Evolutionary conservation across 202 grass and related monocot species (phyloP).

Genomic region (Zizania palustris): DNA sequence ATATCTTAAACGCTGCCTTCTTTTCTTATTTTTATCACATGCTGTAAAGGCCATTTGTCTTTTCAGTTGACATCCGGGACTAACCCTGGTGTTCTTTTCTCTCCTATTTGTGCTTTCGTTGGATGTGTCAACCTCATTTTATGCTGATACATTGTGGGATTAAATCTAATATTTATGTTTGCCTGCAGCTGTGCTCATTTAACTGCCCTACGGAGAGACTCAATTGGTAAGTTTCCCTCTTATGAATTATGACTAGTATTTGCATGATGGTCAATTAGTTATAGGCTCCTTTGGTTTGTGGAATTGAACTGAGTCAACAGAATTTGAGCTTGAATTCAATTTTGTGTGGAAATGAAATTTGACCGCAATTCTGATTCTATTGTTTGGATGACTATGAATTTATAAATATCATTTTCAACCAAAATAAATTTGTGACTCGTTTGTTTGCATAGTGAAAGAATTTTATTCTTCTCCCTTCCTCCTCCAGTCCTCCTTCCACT

Average conservation of each 20-base stretch:
- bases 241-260: background rate
- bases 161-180: conserved; percentile 37
- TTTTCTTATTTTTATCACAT: background rate
- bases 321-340: too few relatives aligned
- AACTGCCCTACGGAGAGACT: conserved; percentile 73
- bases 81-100: background rate
- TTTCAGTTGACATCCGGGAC: background rate
- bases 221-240: conserved; percentile 58
- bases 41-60: background rate
- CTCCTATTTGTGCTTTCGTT: conserved; percentile 17
- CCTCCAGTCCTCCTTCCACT: too few relatives aligned
- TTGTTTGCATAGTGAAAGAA: too few relatives aligned
- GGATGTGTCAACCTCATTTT: conserved; percentile 10
- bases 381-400: too few relatives aligned
- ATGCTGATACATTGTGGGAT: conserved; percentile 10
- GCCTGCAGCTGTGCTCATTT: conserved; percentile 87
- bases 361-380: too few relatives aligned
- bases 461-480: too few relatives aligned
- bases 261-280: background rate
- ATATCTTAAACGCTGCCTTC: background rate
- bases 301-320: too few relatives aligned
- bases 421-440: too few relatives aligned
- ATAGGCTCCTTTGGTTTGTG: too few relatives aligned
- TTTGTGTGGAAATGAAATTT: too few relatives aligned
- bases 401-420: too few relatives aligned